A percentile compares a stretch with the other conserved stretches of the same genome.
Conservation (phyloP, 805 yeast species). For the Suhomyces prunicola region DNA sequence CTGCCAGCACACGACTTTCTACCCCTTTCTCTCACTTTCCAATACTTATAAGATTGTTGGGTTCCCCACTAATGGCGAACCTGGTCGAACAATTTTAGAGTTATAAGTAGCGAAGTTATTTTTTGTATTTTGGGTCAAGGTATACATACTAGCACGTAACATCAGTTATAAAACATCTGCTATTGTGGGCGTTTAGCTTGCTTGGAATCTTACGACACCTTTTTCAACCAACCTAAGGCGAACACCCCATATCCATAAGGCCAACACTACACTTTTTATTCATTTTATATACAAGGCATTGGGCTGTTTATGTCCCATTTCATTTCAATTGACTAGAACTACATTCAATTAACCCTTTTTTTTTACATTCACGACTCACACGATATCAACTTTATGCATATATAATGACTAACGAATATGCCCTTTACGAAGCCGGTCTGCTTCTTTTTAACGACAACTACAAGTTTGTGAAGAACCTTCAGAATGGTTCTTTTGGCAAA, state of each 20-base stretch:
- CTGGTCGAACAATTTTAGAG: neutral
- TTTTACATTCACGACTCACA: constrained; percentile 1
- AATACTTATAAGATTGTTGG: neutral
- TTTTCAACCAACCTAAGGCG: neutral
- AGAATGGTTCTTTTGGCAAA: constrained; percentile 60
- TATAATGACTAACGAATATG: constrained; percentile 17
- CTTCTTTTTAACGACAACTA: constrained; percentile 38
- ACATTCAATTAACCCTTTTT: neutral
- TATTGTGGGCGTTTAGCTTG: neutral
- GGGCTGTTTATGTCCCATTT: neutral
- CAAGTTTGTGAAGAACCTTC: constrained; percentile 42
- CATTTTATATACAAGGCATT: neutral
- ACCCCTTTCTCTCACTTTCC: constrained; percentile 2
- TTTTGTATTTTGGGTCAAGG: neutral
- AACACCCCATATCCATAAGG: neutral
- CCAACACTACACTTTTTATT: neutral
- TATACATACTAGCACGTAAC: neutral
- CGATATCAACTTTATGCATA: neutral
- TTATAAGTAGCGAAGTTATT: neutral
- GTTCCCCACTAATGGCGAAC: neutral
- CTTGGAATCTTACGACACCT: neutral
- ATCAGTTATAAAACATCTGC: neutral
- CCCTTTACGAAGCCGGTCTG: constrained; percentile 37
- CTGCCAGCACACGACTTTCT: constrained; percentile 2
- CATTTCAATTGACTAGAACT: neutral